Conservation (phyloP, 306 rosid species). For the Hylodesmum podocarpum region DNA sequence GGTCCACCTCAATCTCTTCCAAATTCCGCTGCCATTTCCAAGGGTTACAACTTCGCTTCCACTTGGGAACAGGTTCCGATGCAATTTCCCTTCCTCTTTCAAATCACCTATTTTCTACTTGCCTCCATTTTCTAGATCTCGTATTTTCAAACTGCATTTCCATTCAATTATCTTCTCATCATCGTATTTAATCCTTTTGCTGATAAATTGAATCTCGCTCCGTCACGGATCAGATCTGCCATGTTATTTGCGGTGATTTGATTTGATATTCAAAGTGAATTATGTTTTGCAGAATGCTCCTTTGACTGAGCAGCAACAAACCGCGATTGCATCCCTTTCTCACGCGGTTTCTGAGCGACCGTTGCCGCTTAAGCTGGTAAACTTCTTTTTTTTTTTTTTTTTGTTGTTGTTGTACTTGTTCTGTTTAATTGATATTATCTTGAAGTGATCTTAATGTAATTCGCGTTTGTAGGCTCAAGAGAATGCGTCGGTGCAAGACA, state of each 20-base stretch:
- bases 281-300: constrained; percentile 71
- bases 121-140: constrained; percentile 33
- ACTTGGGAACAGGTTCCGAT: constrained; percentile 81
- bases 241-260: constrained; percentile 12
- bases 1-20: constrained; percentile 53
- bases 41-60: constrained; percentile 88
- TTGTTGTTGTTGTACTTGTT: background rate
- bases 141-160: background rate
- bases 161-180: background rate
- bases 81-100: background rate
- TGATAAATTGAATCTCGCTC: background rate
- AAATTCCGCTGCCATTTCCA: constrained; percentile 83
- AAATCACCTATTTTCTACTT: background rate
- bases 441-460: background rate
- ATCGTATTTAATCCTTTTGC: background rate
- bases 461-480: constrained; percentile 54
- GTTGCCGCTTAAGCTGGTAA: constrained; percentile 72
- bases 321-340: constrained; percentile 61
- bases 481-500: constrained; percentile 50
- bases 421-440: background rate
- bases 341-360: constrained; percentile 87
- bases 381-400: too few relatives aligned
- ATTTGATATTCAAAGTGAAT: background rate
- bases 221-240: constrained; percentile 34
- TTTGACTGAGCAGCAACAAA: constrained; percentile 76